Conservation (phyloP, 169 alveolate genomes). For the Pseudocohnilembus persalinus region DNA sequence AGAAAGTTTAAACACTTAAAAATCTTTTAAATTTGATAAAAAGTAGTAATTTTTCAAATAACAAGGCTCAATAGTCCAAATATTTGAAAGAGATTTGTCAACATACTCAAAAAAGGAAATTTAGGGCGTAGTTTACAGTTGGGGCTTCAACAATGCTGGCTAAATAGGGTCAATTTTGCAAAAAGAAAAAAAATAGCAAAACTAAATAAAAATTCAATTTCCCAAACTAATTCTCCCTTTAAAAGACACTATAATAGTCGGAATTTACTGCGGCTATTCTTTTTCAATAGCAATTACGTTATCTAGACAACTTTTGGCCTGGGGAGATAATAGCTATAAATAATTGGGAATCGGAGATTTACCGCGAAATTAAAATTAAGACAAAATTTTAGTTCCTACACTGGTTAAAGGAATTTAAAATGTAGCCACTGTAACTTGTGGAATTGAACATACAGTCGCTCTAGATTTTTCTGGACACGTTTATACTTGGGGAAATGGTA, state of each 20-base stretch:
- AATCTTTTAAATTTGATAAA: background rate
- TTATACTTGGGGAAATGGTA: conserved; percentile 79
- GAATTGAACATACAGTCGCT: conserved; percentile 82
- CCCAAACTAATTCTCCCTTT: conserved; percentile 14
- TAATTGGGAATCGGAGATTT: conserved; percentile 14
- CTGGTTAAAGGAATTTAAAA: background rate
- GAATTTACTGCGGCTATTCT: conserved; percentile 13
- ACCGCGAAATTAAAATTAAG: no score
- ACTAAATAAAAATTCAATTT: conserved; percentile 9
- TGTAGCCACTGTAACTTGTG: conserved; percentile 52
- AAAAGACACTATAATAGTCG: conserved; percentile 7
- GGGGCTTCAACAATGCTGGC: conserved; percentile 25
- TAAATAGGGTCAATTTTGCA: conserved; percentile 12
- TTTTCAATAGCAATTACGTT: conserved; percentile 7
- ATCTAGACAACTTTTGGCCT: conserved; percentile 9
- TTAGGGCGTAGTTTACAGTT: conserved; percentile 3
- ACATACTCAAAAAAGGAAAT: conserved; percentile 26
- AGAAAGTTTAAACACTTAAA: background rate
- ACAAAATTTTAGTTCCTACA: background rate
- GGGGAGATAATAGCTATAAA: conserved; percentile 22
- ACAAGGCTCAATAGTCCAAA: conserved; percentile 15
- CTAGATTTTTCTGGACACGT: conserved; percentile 54
- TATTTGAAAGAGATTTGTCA: conserved; percentile 8
- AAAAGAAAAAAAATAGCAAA: background rate
- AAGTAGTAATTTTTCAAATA: background rate